Conservation (phyloP, 495 filamentous ascomycete genomes). For the Hyaloscypha finlandica region DNA sequence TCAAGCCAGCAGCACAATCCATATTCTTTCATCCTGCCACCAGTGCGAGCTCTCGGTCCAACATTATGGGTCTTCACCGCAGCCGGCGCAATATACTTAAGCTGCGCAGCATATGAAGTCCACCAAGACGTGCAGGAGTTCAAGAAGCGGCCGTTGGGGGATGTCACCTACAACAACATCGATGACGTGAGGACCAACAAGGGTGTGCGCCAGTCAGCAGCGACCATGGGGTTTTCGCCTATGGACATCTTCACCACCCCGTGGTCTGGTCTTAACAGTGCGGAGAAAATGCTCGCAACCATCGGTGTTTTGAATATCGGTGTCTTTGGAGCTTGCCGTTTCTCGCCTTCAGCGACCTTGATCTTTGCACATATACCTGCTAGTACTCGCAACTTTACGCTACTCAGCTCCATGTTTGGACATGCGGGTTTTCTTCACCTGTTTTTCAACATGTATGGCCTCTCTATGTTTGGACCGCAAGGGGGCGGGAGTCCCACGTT, state of each 20-base stretch:
- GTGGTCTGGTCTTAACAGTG: neutral
- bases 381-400: neutral
- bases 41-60: neutral
- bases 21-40: neutral
- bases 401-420: neutral
- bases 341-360: neutral
- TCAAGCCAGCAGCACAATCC: neutral
- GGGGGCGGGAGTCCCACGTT: neutral
- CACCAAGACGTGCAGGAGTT: neutral
- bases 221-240: neutral
- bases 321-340: neutral
- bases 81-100: neutral
- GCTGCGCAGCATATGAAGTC: neutral
- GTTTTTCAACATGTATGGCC: neutral
- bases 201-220: neutral
- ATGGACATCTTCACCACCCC: neutral
- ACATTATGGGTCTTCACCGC: neutral
- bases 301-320: neutral
- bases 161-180: neutral
- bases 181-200: neutral
- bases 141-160: neutral
- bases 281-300: neutral
- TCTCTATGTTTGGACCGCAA: neutral
- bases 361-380: neutral
- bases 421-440: neutral